phyloP scores from a whole-genome alignment of 768 basidiomycete genomes.

The Mycena chlorophos region DNA sequence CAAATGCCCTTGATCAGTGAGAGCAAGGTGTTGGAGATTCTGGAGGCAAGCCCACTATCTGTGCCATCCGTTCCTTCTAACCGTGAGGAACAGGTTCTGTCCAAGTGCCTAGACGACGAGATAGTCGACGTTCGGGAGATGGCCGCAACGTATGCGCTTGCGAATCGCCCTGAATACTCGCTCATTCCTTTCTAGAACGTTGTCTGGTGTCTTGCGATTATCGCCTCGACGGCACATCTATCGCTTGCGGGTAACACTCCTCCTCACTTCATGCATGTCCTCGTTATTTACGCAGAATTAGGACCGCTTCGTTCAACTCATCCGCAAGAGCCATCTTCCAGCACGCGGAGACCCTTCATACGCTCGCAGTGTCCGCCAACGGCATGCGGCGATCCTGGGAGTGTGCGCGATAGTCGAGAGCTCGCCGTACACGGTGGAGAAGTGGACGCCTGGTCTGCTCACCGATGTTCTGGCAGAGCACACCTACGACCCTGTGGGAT shows the following conservation, averaged over 20 bases:
- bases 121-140: slow-evolving; percentile 89
- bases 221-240: slow-evolving; percentile 78
- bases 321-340: slow-evolving; percentile 68
- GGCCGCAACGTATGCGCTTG: slow-evolving; percentile 68
- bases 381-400: slow-evolving; percentile 92
- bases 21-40: slow-evolving; percentile 70
- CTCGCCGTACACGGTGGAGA: slow-evolving; percentile 93
- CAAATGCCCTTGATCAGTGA: slow-evolving; percentile 82
- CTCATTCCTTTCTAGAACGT: slow-evolving; percentile 45
- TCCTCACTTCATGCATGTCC: slow-evolving; percentile 19
- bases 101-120: slow-evolving; percentile 80
- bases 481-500: slow-evolving; percentile 76
- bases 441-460: slow-evolving; percentile 87
- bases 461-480: slow-evolving; percentile 79
- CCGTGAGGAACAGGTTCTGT: slow-evolving; percentile 55
- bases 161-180: not conserved
- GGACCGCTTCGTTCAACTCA: slow-evolving; percentile 79
- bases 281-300: slow-evolving; percentile 28
- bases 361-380: slow-evolving; percentile 67
- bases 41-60: slow-evolving; percentile 55
- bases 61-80: not conserved
- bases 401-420: slow-evolving; percentile 91
- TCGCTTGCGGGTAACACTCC: slow-evolving; percentile 58
- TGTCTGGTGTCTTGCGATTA: slow-evolving; percentile 81
- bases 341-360: slow-evolving; percentile 63